Evolutionary conservation across 192 early-diverging fungal genomes (phyloP), one percentile per base, ranked within the genome.

Genomic region (Martensiomyces pterosporus): DNA sequence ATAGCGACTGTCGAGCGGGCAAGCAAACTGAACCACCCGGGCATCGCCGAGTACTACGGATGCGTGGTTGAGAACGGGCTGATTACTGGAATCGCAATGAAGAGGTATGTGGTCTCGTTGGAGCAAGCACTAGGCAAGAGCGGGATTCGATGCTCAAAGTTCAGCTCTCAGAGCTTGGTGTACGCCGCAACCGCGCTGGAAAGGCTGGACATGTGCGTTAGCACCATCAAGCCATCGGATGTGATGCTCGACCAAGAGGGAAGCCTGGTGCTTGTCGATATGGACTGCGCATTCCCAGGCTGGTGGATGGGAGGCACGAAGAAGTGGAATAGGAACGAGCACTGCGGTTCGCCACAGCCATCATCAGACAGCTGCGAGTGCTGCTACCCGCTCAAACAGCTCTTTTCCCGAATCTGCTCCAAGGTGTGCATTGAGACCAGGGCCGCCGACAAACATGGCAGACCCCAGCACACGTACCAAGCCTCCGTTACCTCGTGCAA

Each of bases 201-300:
- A 15, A n/a, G 34, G 12, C 21, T 26, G 17, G 55, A 47, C 2
- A 13, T 57, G 24, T 18, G 40, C 12, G 13, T 29, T 8, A 40
- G 32, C 13, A 46, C 47, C 9, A 37, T 57, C 14, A 27, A 18
- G 1, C 55, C 55, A n/a, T 48, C 46, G 2, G 33, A 46, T 3
- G 45, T 57, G 19, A 24, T 41, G 24, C 32, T 57, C 4, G 55
- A 57, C 40, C 24, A 14, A 19, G 32, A 42, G 17, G 33, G 21
- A 12, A 10, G 47, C 10, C 26, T 57, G 22, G 33, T 49, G 8
- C 39, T 57, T 9, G 47, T 26, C 27, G 35, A 45, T 14, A 34
- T 57, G 12, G 55, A 49, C 3, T 57, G 55, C 41, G 26, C 43
- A 35, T 57, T 57, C n/a, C n/a, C n/a, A n/a, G n/a, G n/a, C n/a